Base-by-base conservation (phyloP, 192 early-diverging fungal species). In the Coemansia sp. region DNA sequence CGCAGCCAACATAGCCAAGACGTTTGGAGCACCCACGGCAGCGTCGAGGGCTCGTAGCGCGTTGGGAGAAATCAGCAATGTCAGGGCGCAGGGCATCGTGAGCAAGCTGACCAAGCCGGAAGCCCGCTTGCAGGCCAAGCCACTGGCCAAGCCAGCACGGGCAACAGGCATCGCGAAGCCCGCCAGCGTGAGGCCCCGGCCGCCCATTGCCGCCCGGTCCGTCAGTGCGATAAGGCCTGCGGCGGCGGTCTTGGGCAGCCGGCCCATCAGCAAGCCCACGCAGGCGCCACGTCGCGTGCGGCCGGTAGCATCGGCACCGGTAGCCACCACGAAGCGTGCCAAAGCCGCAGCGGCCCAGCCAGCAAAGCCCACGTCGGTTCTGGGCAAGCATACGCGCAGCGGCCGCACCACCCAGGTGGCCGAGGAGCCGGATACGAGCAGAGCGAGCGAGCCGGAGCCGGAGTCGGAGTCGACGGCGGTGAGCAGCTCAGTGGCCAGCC, bases 331-430 rank as follows among this genome's bases (percentile, higher is more conserved):
- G 33, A 66, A 65, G 73, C 62, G 63, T 10, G 47, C 55, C 3
- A 60, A 52, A 8, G 55, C 63, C 19, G 49, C 57, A 0, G 51
- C 50, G 3, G 55, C 46, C 3, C 13, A 21, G 0, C 14, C 19
- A 1, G 12, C 33, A 2, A 8, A 13, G 14, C 37, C 41, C 3
- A 9, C 51, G 15, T 49, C 52, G 9, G 33, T 57, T 23, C 58
- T 68, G 16, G 66, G 72, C 20, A 75, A 75, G 54, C 72, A 75
- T 41, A 75, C 72, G 21, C 72, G 72, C 23, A 69, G 72, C 53
- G 66, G 65, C 6, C 65, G 72, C 18, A 18, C 43, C 15, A 26
- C 56, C 15, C 58, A 42, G 28, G 16, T 39, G 28, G 16, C 30
- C 30, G 30, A 48, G 37, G 16, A 55, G 0, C 26, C 56, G 16